phyloP scores from a whole-genome alignment of 2,329 filamentous ascomycete genomes.

The Phaeosphaeriaceae sp. region DNA sequence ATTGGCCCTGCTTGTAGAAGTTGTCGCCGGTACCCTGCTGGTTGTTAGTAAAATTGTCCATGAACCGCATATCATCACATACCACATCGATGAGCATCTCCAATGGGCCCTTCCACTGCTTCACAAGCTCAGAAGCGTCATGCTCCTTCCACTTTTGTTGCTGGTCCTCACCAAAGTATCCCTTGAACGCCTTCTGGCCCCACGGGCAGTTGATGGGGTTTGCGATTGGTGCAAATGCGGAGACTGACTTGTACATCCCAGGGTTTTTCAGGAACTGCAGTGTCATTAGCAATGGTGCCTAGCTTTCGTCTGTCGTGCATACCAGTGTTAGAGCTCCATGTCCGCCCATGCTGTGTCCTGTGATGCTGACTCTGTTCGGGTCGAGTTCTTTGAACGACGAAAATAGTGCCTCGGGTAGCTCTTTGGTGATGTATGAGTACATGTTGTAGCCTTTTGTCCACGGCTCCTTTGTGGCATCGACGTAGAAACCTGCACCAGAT shows the following conservation, averaged over 20 bases:
- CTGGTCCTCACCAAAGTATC: conserved; percentile 82
- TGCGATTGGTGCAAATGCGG: conserved; percentile 86
- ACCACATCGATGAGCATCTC: conserved; percentile 88
- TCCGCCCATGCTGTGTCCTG: conserved; percentile 96
- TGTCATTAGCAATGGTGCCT: conserved; percentile 6
- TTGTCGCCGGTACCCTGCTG: conserved; percentile 85
- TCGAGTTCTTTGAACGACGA: conserved; percentile 76
- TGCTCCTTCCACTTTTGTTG: conserved; percentile 83
- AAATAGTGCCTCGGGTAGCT: conserved; percentile 83
- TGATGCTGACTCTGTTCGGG: conserved; percentile 74
- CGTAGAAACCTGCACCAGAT: conserved; percentile 90
- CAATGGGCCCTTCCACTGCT: conserved; percentile 73
- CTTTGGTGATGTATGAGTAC: conserved; percentile 89
- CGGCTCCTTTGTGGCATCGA: conserved; percentile 80
- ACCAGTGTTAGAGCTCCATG: conserved; percentile 90
- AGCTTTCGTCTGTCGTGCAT: conserved; percentile 10
- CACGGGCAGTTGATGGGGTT: conserved; percentile 88
- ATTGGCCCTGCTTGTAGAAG: conserved; percentile 93
- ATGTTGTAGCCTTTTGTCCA: conserved; percentile 86
- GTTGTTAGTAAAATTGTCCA: conserved; percentile 10
- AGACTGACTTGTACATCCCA: conserved; percentile 85
- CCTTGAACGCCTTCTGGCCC: conserved; percentile 93
- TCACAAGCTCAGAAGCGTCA: conserved; percentile 89
- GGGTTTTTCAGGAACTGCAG: conserved; percentile 83
- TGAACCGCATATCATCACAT: conserved; percentile 45